A percentile compares a stretch with the other conserved stretches of the same genome.
These are phyloP conservation scores for Theileria sp. DNA, from an alignment of 169 alveolate species.

Conservation along the genomic window DNA sequence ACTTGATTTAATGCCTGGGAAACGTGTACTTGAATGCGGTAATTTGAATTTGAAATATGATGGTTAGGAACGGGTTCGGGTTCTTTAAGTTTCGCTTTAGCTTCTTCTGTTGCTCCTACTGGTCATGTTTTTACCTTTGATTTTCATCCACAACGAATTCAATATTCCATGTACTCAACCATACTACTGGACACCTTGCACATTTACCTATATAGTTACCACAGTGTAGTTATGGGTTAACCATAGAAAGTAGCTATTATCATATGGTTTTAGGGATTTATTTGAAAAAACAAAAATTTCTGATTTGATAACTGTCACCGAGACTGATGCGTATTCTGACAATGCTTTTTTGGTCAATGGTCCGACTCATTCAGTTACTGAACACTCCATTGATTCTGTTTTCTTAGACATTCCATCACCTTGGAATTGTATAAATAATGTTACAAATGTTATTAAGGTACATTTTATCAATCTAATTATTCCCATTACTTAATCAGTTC, in stretches of 20 bases:
- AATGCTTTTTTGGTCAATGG: constrained; percentile 34
- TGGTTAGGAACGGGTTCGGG: constrained; percentile 87
- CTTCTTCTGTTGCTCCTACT: constrained; percentile 79
- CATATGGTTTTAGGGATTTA: constrained; percentile 73
- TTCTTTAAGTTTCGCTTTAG: constrained; percentile 82
- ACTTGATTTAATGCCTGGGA: constrained; percentile 84
- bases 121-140: constrained; percentile 87
- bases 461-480: neutral
- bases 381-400: constrained; percentile 75
- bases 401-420: constrained; percentile 90
- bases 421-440: constrained; percentile 83
- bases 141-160: constrained; percentile 68
- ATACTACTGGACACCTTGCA: neutral
- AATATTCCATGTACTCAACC: neutral
- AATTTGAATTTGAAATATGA: constrained; percentile 2
- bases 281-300: constrained; percentile 70
- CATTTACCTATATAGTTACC: neutral
- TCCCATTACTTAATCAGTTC: too few relatives aligned
- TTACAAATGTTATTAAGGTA: constrained; percentile 70
- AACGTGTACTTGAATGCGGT: constrained; percentile 85
- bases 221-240: too few relatives aligned
- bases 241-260: too few relatives aligned
- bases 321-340: constrained; percentile 53
- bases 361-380: constrained; percentile 56
- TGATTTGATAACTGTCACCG: constrained; percentile 48